Conservation (phyloP, 2,329 filamentous ascomycete species). For the Knufia petricola region DNA sequence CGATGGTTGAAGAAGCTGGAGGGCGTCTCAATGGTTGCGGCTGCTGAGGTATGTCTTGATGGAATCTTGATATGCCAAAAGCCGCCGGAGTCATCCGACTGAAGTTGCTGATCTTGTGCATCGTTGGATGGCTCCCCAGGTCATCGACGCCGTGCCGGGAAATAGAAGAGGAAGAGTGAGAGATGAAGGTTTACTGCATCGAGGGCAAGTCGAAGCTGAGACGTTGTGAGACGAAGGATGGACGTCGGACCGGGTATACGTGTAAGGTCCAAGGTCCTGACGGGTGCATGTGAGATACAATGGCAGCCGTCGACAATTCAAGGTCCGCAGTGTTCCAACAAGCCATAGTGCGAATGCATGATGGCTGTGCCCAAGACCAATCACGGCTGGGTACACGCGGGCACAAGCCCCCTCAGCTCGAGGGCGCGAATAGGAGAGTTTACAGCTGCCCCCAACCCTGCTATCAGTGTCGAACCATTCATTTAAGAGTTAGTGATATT, state of each 20-base stretch:
- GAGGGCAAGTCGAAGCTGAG: conserved; percentile 8
- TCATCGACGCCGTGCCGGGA: conserved; percentile 21
- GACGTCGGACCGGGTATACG: not conserved
- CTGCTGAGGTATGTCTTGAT: conserved; percentile 44
- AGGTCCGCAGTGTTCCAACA: not conserved
- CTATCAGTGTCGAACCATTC: not conserved
- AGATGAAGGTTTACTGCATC: conserved; percentile 18
- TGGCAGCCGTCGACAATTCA: not conserved
- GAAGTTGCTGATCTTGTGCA: conserved; percentile 62
- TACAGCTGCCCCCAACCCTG: not conserved
- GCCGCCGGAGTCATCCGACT: conserved; percentile 55
- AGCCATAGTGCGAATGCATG: not conserved
- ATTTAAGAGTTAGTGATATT: not conserved
- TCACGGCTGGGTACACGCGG: not conserved
- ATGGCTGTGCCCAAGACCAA: conserved; percentile 1
- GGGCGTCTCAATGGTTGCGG: conserved; percentile 48
- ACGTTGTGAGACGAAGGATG: not conserved
- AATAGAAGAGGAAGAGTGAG: conserved; percentile 9
- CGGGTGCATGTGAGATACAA: conserved; percentile 7
- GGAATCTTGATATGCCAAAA: conserved; percentile 53
- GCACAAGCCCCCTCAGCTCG: not conserved
- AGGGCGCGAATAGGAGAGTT: not conserved
- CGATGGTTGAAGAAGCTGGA: conserved; percentile 39
- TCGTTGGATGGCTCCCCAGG: conserved; percentile 30
- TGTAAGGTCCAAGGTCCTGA: conserved; percentile 7